Conservation (phyloP, 2,329 filamentous ascomycete genomes). For the Orbilia javanica region DNA sequence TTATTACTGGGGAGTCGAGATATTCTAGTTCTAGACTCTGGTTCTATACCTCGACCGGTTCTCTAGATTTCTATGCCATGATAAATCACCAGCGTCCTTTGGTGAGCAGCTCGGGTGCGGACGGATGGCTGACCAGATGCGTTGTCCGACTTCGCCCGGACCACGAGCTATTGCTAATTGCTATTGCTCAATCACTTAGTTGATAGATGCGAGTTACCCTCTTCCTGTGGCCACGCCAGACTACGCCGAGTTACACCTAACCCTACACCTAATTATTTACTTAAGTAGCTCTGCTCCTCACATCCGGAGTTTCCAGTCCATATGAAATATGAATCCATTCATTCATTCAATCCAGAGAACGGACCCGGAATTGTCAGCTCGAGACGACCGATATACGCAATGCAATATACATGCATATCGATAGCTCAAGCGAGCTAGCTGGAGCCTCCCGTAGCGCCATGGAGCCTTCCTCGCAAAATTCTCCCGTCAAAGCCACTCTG, state of each 20-base stretch:
- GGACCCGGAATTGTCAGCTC: background rate
- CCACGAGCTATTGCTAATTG: too few species aligned
- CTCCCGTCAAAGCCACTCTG: background rate
- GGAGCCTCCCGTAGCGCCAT: background rate
- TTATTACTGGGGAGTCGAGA: background rate
- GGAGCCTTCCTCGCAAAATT: background rate
- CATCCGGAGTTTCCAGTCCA: too few species aligned
- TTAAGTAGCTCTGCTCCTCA: too few species aligned
- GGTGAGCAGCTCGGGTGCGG: background rate
- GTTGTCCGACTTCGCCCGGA: slow-evolving; percentile 7
- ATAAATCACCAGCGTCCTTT: background rate
- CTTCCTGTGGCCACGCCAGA: too few species aligned
- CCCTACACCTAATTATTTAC: too few species aligned
- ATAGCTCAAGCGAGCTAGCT: background rate
- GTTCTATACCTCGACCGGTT: background rate
- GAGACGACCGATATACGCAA: background rate
- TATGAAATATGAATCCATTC: too few species aligned
- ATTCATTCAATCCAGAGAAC: background rate
- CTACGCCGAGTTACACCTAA: too few species aligned
- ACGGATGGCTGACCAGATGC: background rate
- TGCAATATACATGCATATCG: too few species aligned
- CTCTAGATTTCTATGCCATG: background rate
- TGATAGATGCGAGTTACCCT: too few species aligned
- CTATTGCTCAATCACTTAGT: background rate
- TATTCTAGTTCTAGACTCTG: slow-evolving; percentile 12